These are phyloP conservation scores for Conticribra weissflogii DNA, from an alignment of 108 stramenopile genomes.

Conservation along the genomic window DNA sequence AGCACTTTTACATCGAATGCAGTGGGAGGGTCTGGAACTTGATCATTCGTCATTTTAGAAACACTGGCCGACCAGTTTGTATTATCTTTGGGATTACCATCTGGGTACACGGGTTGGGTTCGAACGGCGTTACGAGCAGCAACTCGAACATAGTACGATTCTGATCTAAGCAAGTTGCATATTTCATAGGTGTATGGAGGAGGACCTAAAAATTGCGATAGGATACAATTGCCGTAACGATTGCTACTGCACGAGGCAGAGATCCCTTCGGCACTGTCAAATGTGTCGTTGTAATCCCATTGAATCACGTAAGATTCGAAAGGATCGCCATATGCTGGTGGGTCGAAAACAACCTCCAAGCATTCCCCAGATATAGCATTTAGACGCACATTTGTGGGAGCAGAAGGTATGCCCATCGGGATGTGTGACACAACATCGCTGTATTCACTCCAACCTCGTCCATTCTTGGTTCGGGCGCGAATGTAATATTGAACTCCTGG, in stretches of 20 bases:
- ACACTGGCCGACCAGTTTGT: slow-evolving; percentile 54
- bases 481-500: slow-evolving; percentile 63
- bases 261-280: slow-evolving; percentile 39
- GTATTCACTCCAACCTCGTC: slow-evolving; percentile 51
- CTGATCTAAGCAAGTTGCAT: slow-evolving; percentile 50
- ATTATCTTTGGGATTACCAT: slow-evolving; percentile 58
- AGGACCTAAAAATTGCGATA: slow-evolving; percentile 46
- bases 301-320: slow-evolving; percentile 68
- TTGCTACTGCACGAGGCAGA: slow-evolving; percentile 49
- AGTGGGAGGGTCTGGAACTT: slow-evolving; percentile 64
- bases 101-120: slow-evolving; percentile 52
- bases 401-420: slow-evolving; percentile 39
- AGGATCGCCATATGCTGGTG: slow-evolving; percentile 55
- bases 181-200: slow-evolving; percentile 57
- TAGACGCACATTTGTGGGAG: slow-evolving; percentile 31
- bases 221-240: slow-evolving; percentile 58
- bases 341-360: slow-evolving; percentile 57
- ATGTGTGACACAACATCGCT: slow-evolving; percentile 26
- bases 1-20: slow-evolving; percentile 46
- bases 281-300: slow-evolving; percentile 65
- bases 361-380: slow-evolving; percentile 36
- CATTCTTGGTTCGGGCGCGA: slow-evolving; percentile 60
- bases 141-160: slow-evolving; percentile 68
- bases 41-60: slow-evolving; percentile 49
- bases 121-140: slow-evolving; percentile 65